Conservation (phyloP, 2,329 filamentous ascomycete genomes). For the Juglanconis sp. region DNA sequence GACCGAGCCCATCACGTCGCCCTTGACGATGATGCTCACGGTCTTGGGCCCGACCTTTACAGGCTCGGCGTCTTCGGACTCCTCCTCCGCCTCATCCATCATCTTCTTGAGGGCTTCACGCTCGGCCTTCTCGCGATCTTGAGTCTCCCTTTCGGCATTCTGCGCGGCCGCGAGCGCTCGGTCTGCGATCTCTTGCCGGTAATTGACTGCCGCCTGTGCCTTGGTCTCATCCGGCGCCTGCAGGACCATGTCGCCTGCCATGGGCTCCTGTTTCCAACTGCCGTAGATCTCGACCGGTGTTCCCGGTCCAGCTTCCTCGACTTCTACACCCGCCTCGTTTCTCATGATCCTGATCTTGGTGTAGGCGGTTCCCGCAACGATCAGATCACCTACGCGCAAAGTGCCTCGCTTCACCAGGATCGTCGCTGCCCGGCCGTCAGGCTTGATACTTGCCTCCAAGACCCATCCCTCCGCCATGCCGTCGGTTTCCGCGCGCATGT, state of each 20-base stretch:
- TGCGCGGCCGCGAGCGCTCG: slow-evolving; percentile 73
- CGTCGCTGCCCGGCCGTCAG: slow-evolving; percentile 79
- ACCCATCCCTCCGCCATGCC: slow-evolving; percentile 89
- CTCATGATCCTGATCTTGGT: slow-evolving; percentile 78
- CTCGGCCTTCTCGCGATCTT: slow-evolving; percentile 55
- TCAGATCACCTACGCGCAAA: slow-evolving; percentile 71
- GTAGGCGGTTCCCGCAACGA: slow-evolving; percentile 88
- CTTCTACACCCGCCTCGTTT: slow-evolving; percentile 75
- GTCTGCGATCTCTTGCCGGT: slow-evolving; percentile 70
- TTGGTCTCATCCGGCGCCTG: slow-evolving; percentile 76
- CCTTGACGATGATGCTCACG: slow-evolving; percentile 84
- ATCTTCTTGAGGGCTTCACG: slow-evolving; percentile 35
- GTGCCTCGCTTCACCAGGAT: slow-evolving; percentile 87
- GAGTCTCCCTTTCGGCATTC: slow-evolving; percentile 69
- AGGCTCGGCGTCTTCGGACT: slow-evolving; percentile 31
- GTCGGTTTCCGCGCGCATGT: slow-evolving; percentile 76
- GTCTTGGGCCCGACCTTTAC: slow-evolving; percentile 41
- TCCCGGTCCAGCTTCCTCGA: slow-evolving; percentile 76
- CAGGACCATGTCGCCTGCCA: slow-evolving; percentile 82
- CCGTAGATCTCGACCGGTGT: slow-evolving; percentile 90
- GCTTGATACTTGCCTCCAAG: slow-evolving; percentile 85
- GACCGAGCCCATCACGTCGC: slow-evolving; percentile 88
- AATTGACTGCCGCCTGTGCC: slow-evolving; percentile 74
- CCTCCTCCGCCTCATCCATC: slow-evolving; percentile 33
- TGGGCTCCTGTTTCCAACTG: slow-evolving; percentile 74